A percentile compares a stretch with the other conserved stretches of the same genome.
Evolutionary conservation across 495 filamentous ascomycete genomes (phyloP).

Genomic region (Trichoderma virens): DNA sequence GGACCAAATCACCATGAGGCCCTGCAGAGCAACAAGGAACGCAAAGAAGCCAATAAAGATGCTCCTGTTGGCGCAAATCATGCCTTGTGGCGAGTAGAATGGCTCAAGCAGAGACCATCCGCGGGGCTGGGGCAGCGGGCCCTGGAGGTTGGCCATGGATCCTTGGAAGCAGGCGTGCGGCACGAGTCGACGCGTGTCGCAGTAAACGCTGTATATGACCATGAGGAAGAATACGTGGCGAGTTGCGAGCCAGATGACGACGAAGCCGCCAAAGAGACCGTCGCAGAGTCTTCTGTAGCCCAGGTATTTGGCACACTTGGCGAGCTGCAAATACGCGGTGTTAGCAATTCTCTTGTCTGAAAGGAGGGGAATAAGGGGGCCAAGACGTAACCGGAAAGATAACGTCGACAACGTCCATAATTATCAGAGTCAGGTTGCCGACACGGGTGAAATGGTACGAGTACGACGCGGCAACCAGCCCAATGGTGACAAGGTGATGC

Average conservation of each 20-base stretch:
- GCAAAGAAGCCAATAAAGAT: conserved; percentile 69
- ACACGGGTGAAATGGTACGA: conserved; percentile 76
- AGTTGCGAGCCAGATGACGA: conserved; percentile 73
- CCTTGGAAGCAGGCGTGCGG: conserved; percentile 62
- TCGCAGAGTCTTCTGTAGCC: conserved; percentile 71
- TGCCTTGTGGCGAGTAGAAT: conserved; percentile 57
- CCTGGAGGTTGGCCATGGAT: conserved; percentile 36
- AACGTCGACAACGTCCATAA: conserved; percentile 93
- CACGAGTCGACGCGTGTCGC: conserved; percentile 54
- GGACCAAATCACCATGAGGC: conserved; percentile 81
- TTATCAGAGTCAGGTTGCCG: conserved; percentile 77
- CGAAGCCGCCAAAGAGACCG: conserved; percentile 75
- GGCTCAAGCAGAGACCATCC: conserved; percentile 55
- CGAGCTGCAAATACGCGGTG: conserved; percentile 45
- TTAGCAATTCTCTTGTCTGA: neutral
- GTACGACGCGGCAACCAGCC: conserved; percentile 72
- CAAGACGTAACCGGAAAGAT: conserved; percentile 66
- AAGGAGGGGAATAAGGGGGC: neutral
- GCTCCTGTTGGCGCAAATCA: conserved; percentile 65
- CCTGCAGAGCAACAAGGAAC: conserved; percentile 67
- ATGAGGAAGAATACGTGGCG: conserved; percentile 74
- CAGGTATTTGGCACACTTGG: conserved; percentile 90
- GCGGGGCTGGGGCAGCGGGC: conserved; percentile 47
- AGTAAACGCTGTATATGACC: conserved; percentile 72
- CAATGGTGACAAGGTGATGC: conserved; percentile 86